Base-by-base conservation (phyloP, 306 rosid genomes). In the Neltuma alba region DNA sequence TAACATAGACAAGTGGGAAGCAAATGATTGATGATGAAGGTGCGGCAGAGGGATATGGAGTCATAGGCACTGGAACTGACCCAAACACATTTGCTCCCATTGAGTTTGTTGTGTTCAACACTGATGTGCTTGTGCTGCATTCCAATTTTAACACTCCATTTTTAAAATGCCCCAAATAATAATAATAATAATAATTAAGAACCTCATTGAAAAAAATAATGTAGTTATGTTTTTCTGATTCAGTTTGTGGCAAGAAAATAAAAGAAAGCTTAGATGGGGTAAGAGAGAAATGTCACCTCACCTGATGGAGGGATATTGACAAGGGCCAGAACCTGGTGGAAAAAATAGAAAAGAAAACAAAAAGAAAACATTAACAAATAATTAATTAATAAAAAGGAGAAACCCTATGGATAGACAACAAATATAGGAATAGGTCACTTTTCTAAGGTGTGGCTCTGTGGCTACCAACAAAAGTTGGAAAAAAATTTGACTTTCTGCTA, bases 71-170 rank as follows among this genome's bases (percentile, higher is more conserved):
- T 33, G 97, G 97, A 16, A 83, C 95, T 4, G 90, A 88, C 20
- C 97, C 97, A 71, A 90, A 90, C 60, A 92, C 91, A 58, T 89
- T 90, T 68, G 97, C 87, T 33, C 97, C 97, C 28, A 86, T 90
- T 44, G 97, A 84, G 85, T 80, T 92, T 70, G 94, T 92, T 79
- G 91, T 90, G 88, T 92, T 90, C 25, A 92, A 79, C 9, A 90
- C 74, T 65, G 97, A 86, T 76, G 95, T 86, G 77, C 87, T 92
- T 21, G 90, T 90, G 62, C 97, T 92, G 93, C 86, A 83, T n/a
- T 37, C 18, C 76, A 40, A 72, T n/a, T 37, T n/a, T 72, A 38
- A 65, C 31, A 21, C 40, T n/a, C n/a, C n/a, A n/a, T n/a, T n/a
- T n/a, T n/a, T n/a, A n/a, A n/a, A n/a, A n/a, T n/a, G n/a, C n/a